These are phyloP conservation scores for Platismatia glauca DNA, from an alignment of 495 filamentous ascomycete species.

Conservation along the genomic window DNA sequence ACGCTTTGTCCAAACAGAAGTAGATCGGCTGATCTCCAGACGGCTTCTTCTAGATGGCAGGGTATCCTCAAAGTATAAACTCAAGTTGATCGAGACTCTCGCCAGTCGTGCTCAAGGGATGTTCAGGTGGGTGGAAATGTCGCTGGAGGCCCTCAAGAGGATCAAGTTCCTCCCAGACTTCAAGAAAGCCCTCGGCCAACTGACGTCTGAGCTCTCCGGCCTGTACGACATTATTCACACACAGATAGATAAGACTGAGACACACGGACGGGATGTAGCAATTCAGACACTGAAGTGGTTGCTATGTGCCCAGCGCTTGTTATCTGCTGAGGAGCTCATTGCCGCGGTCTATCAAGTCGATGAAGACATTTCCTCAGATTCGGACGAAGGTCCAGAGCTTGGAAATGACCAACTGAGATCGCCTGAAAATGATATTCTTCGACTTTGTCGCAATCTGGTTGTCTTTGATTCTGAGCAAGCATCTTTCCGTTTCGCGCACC, in stretches of 20 bases:
- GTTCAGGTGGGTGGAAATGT: conserved; percentile 8
- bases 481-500: conserved; percentile 27
- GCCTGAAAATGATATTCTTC: conserved; percentile 3
- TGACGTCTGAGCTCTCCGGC: not conserved
- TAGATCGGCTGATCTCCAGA: conserved; percentile 22
- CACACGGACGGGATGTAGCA: not conserved
- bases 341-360: not conserved
- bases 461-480: conserved; percentile 18
- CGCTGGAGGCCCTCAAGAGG: not conserved
- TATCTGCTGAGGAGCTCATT: conserved; percentile 5
- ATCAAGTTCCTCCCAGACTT: conserved; percentile 6
- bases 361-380: not conserved
- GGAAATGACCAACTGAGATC: not conserved
- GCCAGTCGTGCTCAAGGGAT: conserved; percentile 3
- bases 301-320: not conserved
- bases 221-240: conserved; percentile 6
- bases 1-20: conserved; percentile 24
- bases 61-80: conserved; percentile 12
- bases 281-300: conserved; percentile 10
- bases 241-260: not conserved
- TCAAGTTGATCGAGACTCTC: conserved; percentile 14
- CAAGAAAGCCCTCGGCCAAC: not conserved
- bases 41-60: conserved; percentile 11
- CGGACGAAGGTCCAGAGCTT: conserved; percentile 14
- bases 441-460: conserved; percentile 19